Conservation (phyloP, 306 rosid genomes). For the Hylodesmum podocarpum region DNA sequence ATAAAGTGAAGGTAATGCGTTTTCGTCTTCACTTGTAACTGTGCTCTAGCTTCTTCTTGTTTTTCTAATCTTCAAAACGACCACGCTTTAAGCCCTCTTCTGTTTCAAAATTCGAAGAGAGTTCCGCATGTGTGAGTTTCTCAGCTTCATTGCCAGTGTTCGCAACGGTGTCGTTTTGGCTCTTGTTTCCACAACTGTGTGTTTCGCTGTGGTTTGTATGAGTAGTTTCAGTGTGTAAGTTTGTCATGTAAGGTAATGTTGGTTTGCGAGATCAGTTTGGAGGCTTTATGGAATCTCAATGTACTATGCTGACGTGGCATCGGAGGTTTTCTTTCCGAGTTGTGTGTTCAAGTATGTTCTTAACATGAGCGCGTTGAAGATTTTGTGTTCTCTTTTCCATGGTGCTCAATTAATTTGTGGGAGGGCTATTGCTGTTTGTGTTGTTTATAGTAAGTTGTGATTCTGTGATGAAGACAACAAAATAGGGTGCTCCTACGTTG, state of each 20-base stretch:
- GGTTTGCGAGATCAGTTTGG: not conserved
- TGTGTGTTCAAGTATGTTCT: not conserved
- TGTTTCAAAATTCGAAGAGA: not conserved
- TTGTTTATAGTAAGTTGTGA: slow-evolving; percentile 6
- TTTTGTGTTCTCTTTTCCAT: not conserved
- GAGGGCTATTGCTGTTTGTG: not conserved
- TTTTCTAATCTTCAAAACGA: not conserved
- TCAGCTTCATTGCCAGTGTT: not conserved
- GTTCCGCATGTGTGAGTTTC: not conserved
- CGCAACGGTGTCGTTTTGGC: not conserved
- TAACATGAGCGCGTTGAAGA: not conserved
- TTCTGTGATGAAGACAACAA: slow-evolving; percentile 14
- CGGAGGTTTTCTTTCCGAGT: slow-evolving; percentile 11
- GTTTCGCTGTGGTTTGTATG: not conserved
- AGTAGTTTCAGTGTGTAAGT: not conserved
- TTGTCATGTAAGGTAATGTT: not conserved
- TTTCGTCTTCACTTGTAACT: slow-evolving; percentile 13
- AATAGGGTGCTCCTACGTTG: not conserved
- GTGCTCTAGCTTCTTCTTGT: not conserved
- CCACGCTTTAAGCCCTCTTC: too few relatives aligned
- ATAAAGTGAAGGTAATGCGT: slow-evolving; percentile 69
- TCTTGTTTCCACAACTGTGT: slow-evolving; percentile 1
- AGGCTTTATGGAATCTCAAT: slow-evolving; percentile 15
- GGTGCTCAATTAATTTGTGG: not conserved
- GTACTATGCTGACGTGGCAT: slow-evolving; percentile 3